phyloP scores from a whole-genome alignment of 352 stramenopile genomes.

The Hyaloperonospora brassicae region DNA sequence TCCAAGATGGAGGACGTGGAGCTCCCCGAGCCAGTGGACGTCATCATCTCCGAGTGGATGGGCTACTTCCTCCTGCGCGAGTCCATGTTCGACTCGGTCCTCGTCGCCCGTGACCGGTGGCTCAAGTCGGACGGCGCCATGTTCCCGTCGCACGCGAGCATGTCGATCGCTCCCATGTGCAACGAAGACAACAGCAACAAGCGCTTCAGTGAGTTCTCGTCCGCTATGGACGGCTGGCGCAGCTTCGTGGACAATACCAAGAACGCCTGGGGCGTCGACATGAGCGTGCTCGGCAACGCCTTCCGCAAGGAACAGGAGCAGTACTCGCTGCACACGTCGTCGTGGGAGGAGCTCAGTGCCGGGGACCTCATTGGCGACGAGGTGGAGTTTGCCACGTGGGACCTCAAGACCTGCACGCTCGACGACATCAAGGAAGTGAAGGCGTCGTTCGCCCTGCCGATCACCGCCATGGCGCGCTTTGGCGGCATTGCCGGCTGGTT shows the following conservation, averaged over 20 bases:
- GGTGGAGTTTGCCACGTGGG: constrained; percentile 68
- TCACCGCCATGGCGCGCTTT: constrained; percentile 85
- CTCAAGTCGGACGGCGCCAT: constrained; percentile 95
- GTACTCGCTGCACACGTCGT: constrained; percentile 81
- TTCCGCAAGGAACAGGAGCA: constrained; percentile 87
- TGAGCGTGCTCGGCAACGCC: constrained; percentile 85
- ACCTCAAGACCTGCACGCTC: constrained; percentile 78
- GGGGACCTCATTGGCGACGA: constrained; percentile 80
- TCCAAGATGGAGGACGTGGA: constrained; percentile 97
- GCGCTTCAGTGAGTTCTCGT: constrained; percentile 77
- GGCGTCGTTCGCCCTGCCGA: constrained; percentile 59
- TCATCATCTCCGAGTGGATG: constrained; percentile 99
- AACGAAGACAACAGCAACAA: constrained; percentile 90
- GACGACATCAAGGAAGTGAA: constrained; percentile 78
- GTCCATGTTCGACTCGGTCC: constrained; percentile 98
- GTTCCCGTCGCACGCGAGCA: constrained; percentile 97
- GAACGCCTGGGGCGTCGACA: constrained; percentile 94
- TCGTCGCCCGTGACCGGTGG: constrained; percentile 94
- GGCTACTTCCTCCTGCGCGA: constrained; percentile 98
- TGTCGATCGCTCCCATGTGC: constrained; percentile 95
- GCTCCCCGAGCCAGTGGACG: constrained; percentile 96
- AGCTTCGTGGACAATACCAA: constrained; percentile 89
- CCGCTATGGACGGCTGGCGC: constrained; percentile 80
- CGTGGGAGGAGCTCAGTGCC: constrained; percentile 69
- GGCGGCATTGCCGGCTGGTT: constrained; percentile 98